A percentile compares a stretch with the other conserved stretches of the same genome.
Evolutionary conservation across 306 rosid species (phyloP).

Genomic region (Cajanus cajan): DNA sequence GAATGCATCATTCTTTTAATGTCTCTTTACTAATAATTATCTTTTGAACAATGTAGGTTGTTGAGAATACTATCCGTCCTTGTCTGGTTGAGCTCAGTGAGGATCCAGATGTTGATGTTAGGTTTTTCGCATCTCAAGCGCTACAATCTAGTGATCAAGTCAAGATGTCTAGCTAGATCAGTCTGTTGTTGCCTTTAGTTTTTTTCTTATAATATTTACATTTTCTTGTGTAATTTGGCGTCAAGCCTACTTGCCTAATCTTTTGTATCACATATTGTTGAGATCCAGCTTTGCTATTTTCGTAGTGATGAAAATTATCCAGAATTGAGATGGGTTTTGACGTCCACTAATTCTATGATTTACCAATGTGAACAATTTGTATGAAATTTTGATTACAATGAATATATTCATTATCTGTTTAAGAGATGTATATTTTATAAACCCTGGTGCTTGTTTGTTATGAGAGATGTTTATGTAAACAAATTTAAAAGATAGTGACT

Average conservation of each 20-base stretch:
- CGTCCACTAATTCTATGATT: constrained; percentile 25
- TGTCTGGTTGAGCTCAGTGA: constrained; percentile 87
- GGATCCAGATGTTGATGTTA: constrained; percentile 98
- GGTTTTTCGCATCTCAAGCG: constrained; percentile 91
- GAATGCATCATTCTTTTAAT: constrained; percentile 1
- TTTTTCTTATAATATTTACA: constrained; percentile 4
- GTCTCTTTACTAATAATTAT: constrained; percentile 11
- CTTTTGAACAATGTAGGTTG: constrained; percentile 64
- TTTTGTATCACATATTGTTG: constrained; percentile 29
- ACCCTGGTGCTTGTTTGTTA: neutral
- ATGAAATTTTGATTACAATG: constrained; percentile 14
- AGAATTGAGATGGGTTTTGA: constrained; percentile 32
- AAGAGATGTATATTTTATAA: neutral
- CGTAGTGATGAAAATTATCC: constrained; percentile 23
- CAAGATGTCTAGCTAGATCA: constrained; percentile 74
- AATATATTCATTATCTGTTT: constrained; percentile 1
- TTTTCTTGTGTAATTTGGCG: constrained; percentile 27
- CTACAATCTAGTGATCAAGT: constrained; percentile 74
- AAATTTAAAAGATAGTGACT: too few relatives aligned
- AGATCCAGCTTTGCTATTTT: constrained; percentile 24
- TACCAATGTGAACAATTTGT: constrained; percentile 26
- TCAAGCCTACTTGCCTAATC: constrained; percentile 26
- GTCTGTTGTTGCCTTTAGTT: constrained; percentile 20
- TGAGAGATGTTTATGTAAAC: neutral
- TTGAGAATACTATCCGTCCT: constrained; percentile 84